These are phyloP conservation scores for Verticillium albo-atrum DNA, from an alignment of 2,329 filamentous ascomycete species.

Conservation along the genomic window DNA sequence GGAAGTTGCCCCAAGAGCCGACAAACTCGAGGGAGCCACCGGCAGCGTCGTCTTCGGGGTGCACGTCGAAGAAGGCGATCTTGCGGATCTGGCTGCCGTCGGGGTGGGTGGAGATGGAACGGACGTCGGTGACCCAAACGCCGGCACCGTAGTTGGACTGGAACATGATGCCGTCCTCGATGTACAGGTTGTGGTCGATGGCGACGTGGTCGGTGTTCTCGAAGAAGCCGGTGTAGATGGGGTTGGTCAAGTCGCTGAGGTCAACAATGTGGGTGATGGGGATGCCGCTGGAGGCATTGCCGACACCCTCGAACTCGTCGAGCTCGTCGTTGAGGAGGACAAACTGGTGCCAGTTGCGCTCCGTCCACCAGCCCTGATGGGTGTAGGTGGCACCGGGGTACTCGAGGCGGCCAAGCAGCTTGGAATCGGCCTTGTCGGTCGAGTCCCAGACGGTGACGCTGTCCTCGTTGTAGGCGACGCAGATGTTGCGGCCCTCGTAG, in stretches of 20 bases:
- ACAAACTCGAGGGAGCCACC: conserved; percentile 30
- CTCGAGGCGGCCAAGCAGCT: conserved; percentile 38
- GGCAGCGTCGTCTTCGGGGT: conserved; percentile 39
- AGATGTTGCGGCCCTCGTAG: conserved; percentile 32
- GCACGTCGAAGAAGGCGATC: conserved; percentile 41
- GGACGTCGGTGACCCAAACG: conserved; percentile 31
- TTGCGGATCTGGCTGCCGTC: conserved; percentile 33
- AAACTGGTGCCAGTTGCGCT: conserved; percentile 34
- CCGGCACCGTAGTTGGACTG: conserved; percentile 45
- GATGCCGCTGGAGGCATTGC: conserved; percentile 27
- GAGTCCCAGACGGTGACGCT: conserved; percentile 38
- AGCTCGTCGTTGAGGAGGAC: conserved; percentile 37
- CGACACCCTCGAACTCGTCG: conserved; percentile 30
- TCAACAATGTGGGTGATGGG: conserved; percentile 48
- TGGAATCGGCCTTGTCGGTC: conserved; percentile 31
- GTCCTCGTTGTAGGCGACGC: conserved; percentile 34
- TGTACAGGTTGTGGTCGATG: conserved; percentile 44
- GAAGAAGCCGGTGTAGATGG: conserved; percentile 34
- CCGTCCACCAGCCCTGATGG: conserved; percentile 38
- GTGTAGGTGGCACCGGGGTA: conserved; percentile 45
- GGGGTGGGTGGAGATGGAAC: conserved; percentile 26
- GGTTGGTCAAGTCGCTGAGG: conserved; percentile 32
- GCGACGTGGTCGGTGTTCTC: conserved; percentile 26
- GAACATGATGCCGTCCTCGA: conserved; percentile 33
- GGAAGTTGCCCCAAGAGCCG: conserved; percentile 43